Evolutionary conservation across 768 basidiomycete genomes (phyloP), one percentile per base, ranked within the genome.

Genomic region (Multifurca ochricompacta): DNA sequence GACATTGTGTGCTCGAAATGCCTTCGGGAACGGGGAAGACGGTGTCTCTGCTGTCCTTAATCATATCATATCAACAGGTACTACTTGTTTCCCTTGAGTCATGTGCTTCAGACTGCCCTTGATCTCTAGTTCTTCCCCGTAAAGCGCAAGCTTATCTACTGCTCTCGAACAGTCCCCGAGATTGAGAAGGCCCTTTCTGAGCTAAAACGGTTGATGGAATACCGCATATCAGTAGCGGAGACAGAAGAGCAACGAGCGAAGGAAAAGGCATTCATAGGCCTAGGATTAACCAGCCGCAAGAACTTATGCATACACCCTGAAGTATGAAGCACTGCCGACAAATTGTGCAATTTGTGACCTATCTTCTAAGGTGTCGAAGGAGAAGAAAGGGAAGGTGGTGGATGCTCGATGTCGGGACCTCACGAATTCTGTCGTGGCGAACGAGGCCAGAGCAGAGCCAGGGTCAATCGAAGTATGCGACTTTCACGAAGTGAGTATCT

Each of bases 1-100:
- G 96, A 46, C 96, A 99, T 63, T 97, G 96, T 68, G 91, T 98
- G n/a, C 78, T 99, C 34, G 96, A 99, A 74, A 99, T 99, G 96
- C 96, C 96, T 58, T 98, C 96, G 10, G 96, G 96, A 14, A 99
- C 96, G 19, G 96, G 96, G 21, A 99, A 99, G 74, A 99, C 96
- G 0, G 96, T 99, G 23, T 97, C 93, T 10, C 74, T 99, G 8
- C 75, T 99, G 16, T 93, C 91, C 2, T 71, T 99, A 52, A 99
- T 99, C 70, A 87, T 99, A 34, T 96, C 95, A 13, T 99, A 98
- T 66, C 95, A 98, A 71, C 93, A 96, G 74, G 95, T 89, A 45
- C 27, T 14, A 13, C n/a, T 5, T 14, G 34, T 8, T n/a, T 34
- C 19, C 34, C 27, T 25, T 23, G 6, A 30, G 27, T 14, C 11